Conservation (phyloP, 2,329 filamentous ascomycete species). For the Aspergillus latus region DNA sequence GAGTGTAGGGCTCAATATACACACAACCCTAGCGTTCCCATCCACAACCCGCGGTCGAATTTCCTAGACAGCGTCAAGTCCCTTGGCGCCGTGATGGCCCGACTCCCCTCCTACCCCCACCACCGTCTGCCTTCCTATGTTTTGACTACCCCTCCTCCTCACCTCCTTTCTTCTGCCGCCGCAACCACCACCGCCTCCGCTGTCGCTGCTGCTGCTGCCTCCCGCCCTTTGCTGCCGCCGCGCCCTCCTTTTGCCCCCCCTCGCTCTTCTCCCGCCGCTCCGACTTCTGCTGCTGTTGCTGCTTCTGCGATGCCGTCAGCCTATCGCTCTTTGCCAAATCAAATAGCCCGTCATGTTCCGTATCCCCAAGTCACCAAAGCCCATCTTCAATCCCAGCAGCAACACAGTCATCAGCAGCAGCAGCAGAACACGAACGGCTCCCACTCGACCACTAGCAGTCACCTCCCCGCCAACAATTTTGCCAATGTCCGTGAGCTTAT, state of each 20-base stretch:
- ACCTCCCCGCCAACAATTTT: conserved; percentile 40
- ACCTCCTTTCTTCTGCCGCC: conserved; percentile 19
- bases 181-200: conserved; percentile 18
- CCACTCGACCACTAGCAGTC: conserved; percentile 18
- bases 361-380: conserved; percentile 40
- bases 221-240: conserved; percentile 36
- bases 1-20: conserved; percentile 91
- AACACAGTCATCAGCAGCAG: conserved; percentile 17
- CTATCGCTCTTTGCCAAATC: conserved; percentile 41
- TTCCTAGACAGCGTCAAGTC: conserved; percentile 51
- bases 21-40: conserved; percentile 62
- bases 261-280: conserved; percentile 27
- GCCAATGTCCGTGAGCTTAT: conserved; percentile 44
- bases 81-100: conserved; percentile 34
- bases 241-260: conserved; percentile 36
- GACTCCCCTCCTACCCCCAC: conserved; percentile 29
- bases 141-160: conserved; percentile 20
- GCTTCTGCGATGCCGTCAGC: conserved; percentile 45
- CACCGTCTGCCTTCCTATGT: conserved; percentile 26
- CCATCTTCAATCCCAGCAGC: conserved; percentile 30
- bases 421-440: conserved; percentile 18
- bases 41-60: conserved; percentile 51
- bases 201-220: conserved; percentile 21
- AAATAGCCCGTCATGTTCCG: conserved; percentile 39
- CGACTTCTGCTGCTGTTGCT: conserved; percentile 31